Base-by-base conservation (phyloP, 352 stramenopile genomes). In the Globisporangium rhizosaccharum region DNA sequence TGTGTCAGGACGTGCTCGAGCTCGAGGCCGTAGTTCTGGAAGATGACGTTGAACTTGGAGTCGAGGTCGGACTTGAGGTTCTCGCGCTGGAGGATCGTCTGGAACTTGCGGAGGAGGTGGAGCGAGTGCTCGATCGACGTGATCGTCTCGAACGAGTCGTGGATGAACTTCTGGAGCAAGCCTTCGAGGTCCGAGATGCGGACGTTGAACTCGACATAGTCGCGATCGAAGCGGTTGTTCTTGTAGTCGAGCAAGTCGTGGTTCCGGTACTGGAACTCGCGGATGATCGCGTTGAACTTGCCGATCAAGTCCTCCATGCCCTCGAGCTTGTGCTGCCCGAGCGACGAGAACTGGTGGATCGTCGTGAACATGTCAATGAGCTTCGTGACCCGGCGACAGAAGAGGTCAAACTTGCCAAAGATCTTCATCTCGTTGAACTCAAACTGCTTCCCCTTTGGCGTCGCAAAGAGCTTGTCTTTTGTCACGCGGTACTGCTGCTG, bases 351-450 rank as follows among this genome's bases (percentile, higher is more conserved):
- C 73, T 98, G 94, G 63, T 99, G 94, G 59, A 99, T 98, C 8
- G 97, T 99, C 55, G 87, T 97, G 68, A 99, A 99, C 96, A 99
- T 98, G 63, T 99, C 96, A 61, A 99, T 99, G 37, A 99, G 82
- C 71, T 99, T 99, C 71, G 98, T 97, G 14, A 98, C 87, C 45
- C 97, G 91, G 6, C 96, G 77, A 67, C 94, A 98, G 66, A 99
- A 99, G 7, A 99, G 72, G 62, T 99, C 96, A 61, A 99, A 99
- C 62, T 98, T 98, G 59, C 96, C 96, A 72, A 99, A 99, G 57
- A 99, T 98, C 68, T 98, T 96, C 79, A 98, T 97, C 68, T 99
- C 96, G 67, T 98, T 98, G 72, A 99, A 99, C 72, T 99, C 94
- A 64, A 99, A 99, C 61, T 99, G 95, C 73, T 99, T 99, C 23